Evolutionary conservation across 805 yeast genomes (phyloP), one percentile per base, ranked within the genome.

Genomic region (Yamadazyma olivae): DNA sequence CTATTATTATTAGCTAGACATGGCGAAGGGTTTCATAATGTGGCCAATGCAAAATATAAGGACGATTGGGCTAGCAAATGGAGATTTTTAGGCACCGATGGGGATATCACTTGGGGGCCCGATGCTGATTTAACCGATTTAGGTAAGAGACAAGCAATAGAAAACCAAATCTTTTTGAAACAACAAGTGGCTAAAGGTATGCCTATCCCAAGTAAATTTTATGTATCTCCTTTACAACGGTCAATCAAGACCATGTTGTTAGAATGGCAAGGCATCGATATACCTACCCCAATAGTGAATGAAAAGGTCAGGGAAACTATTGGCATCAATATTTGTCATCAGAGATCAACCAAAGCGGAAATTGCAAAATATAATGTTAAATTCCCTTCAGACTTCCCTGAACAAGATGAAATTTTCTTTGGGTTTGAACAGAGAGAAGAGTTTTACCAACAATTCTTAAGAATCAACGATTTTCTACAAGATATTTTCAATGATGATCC

Each of bases 11-110:
- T 76, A 38, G 81, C 82, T 4, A 65, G 88, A 50, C 88, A 81
- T 48, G 88, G 87, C 6, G 83, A 81, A 54, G 88, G 88, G 0
- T 75, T 57, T 49, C 89, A 81, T 44, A 81, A 81, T 48, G 61
- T 65, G 25, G 73, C 76, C 2, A 75, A 76, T 16, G 61, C 57
- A 13, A 67, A 71, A 41, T 77, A 78, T 47, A 84, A 85, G 5
- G 38, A 64, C 9, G 65, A 54, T 6, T 81, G 88, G 89, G 57
- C 74, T 46, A 48, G 48, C 0, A 70, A 79, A 41, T 80, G 79
- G 78, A 65, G 79, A 3, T 57, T 59, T 13, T 38, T 69, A 28
- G 60, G 64, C 5, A 79, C 81, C 1, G 81, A 77, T 49, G 84
- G 79, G 6, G 74, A 69, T 27, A 60, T 75, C 3, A 54, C 49